Conservation (phyloP, 1,139 yeast genomes). For the Groenewaldozyma sp. region DNA sequence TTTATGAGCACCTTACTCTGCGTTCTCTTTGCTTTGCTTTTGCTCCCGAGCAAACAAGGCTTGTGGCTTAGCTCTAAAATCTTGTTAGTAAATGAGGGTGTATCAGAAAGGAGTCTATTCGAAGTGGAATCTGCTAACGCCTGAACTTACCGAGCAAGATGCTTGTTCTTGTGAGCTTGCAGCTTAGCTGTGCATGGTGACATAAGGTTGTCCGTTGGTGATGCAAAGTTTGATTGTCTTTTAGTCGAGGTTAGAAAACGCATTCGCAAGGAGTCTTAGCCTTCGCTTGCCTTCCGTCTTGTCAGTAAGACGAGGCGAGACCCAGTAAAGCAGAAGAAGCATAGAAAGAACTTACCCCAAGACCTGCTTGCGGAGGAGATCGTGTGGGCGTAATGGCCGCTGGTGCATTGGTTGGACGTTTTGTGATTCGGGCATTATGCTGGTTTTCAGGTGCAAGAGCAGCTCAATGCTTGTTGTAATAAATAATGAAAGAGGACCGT, state of each 20-base stretch:
- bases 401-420: constrained; percentile 16
- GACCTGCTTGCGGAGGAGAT: constrained; percentile 6
- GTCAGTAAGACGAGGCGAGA: not conserved
- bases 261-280: not conserved
- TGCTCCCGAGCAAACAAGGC: constrained; percentile 3
- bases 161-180: constrained; percentile 39
- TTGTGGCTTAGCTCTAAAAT: constrained; percentile 7
- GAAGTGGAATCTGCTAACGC: no score
- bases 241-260: no score
- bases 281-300: not conserved
- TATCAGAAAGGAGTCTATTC: no score
- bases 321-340: not conserved
- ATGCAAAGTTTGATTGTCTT: constrained; percentile 33
- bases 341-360: constrained; percentile 6
- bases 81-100: not conserved
- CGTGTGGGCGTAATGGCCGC: constrained; percentile 8
- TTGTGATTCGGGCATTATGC: constrained; percentile 6
- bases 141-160: constrained; percentile 25
- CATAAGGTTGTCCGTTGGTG: constrained; percentile 49
- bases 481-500: no score
- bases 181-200: constrained; percentile 52
- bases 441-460: no score
- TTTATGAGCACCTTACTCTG: no score
- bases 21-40: not conserved
- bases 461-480: no score